phyloP scores from a whole-genome alignment of 352 stramenopile species.

The Peronospora destructor region DNA sequence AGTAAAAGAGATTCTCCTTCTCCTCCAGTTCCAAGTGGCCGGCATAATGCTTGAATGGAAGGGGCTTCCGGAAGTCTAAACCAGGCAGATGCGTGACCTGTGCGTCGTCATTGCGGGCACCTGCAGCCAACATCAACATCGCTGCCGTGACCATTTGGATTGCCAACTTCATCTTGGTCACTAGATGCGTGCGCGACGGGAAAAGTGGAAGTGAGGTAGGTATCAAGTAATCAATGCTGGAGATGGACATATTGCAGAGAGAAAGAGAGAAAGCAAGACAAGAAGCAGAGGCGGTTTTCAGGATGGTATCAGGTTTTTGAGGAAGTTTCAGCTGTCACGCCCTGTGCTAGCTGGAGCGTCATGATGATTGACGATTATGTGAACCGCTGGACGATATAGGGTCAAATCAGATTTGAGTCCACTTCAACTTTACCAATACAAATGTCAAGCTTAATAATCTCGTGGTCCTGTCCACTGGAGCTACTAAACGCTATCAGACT shows the following conservation, averaged over 20 bases:
- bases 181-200: neutral
- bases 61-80: conserved; percentile 21
- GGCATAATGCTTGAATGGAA: conserved; percentile 67
- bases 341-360: neutral
- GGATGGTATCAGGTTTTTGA: neutral
- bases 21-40: conserved; percentile 46
- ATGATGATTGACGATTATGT: neutral
- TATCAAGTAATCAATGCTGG: neutral
- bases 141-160: conserved; percentile 32
- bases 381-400: neutral
- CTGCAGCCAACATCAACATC: conserved; percentile 4
- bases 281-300: conserved; percentile 4
- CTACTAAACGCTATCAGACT: conserved; percentile 6
- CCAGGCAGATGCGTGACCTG: conserved; percentile 46
- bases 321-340: neutral
- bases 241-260: conserved; percentile 5
- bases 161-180: conserved; percentile 38
- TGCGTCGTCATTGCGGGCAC: conserved; percentile 38
- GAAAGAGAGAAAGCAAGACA: neutral
- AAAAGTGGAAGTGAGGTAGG: conserved; percentile 24
- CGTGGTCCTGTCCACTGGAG: conserved; percentile 3
- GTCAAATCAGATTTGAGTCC: neutral
- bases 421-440: conserved; percentile 30
- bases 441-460: conserved; percentile 47
- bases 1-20: conserved; percentile 74